Base-by-base conservation (phyloP, 2,329 filamentous ascomycete genomes). In the Aspergillus sp. region DNA sequence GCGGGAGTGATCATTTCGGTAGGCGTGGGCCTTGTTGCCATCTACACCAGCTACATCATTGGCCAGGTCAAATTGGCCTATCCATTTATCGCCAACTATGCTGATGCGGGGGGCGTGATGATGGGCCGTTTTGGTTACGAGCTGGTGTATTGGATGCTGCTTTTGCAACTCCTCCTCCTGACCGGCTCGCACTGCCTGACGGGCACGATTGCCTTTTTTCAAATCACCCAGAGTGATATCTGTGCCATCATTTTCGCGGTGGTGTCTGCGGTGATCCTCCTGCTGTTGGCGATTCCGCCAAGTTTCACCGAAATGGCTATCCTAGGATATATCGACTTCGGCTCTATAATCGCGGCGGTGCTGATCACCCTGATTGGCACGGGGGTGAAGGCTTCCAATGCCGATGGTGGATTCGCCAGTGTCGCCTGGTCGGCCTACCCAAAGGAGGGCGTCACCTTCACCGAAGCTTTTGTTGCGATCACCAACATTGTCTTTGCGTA, bases 181-280 rank as follows among this genome's bases (percentile, higher is more conserved):
- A 66, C 69, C 2, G 71, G 69, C 45, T 71, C 68, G 1, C 70
- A 73, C 52, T 65, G 65, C 43, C 52, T 73, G 43, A 73, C 70
- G 5, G 70, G 71, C 2, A 73, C 71, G 6, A 73, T 73, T 51
- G 70, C 71, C 2, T 73, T 63, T 52, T 64, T 68, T 44, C 55
- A 59, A 46, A 73, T 74, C 47, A 67, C 71, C 44, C 56, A 65
- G 44, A 60, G 63, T 41, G 56, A 48, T 5, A 46, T 71, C 26
- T 73, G 71, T 54, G 69, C 71, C 2, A 52, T 73, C 3, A 57
- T 71, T 29, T 73, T 67, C 58, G 65, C 63, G 10, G 61, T 70
- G 3, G 61, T 73, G 29, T 72, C 69, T 1, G 71, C 69, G 44
- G 61, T 60, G 28, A 59, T 65, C 12, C 51, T 67, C 28, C 57